Conservation (phyloP, 345 rosid genomes). For the Hirschfeldia incana region DNA sequence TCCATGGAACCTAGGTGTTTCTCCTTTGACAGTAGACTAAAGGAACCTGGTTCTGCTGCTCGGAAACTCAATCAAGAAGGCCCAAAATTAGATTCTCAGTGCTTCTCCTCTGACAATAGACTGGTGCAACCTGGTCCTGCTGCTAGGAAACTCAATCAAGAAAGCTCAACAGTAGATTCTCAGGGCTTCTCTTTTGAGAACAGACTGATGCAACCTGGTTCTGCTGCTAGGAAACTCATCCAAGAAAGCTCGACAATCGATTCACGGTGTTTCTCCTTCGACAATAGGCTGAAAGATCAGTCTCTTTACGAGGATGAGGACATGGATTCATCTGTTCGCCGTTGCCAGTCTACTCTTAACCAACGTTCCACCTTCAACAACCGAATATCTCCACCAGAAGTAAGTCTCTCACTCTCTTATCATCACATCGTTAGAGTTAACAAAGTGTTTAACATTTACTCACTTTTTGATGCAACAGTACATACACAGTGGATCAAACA, state of each 20-base stretch:
- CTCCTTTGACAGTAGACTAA: conserved; percentile 34
- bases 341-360: conserved; percentile 82
- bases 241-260: too few relatives aligned
- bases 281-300: conserved; percentile 31
- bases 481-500: conserved; percentile 60
- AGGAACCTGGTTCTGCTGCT: conserved; percentile 20
- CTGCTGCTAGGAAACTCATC: too few relatives aligned
- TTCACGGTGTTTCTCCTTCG: conserved; percentile 41
- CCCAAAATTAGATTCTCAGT: conserved; percentile 39
- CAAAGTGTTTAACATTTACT: too few relatives aligned
- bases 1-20: conserved; percentile 31
- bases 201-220: too few relatives aligned
- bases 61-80: conserved; percentile 40
- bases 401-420: conserved; percentile 33
- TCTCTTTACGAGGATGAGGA: conserved; percentile 40
- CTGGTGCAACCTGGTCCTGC: not conserved
- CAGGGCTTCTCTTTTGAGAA: too few relatives aligned
- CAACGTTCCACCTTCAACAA: conserved; percentile 57
- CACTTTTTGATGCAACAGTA: conserved; percentile 48
- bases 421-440: not conserved
- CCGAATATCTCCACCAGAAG: conserved; percentile 60
- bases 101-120: conserved; percentile 38
- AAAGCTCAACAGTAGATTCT: too few relatives aligned
- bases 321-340: conserved; percentile 64
- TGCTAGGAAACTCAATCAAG: too few relatives aligned